These are phyloP conservation scores for Aspergillaceae sp. DNA, from an alignment of 2,329 filamentous ascomycete genomes.

Conservation along the genomic window DNA sequence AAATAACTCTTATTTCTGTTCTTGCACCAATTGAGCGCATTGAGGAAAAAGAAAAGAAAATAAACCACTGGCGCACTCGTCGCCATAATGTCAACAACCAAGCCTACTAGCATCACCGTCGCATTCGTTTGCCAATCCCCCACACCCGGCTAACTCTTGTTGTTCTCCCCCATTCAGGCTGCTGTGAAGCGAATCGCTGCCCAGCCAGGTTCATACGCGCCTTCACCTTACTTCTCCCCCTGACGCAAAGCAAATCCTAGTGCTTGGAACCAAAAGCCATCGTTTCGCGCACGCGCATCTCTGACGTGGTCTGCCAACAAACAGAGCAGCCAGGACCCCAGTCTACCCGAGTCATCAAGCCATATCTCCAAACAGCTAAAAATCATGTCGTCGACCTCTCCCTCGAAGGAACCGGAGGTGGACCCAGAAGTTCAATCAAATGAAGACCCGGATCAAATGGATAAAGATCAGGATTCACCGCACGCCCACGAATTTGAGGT, in stretches of 20 bases:
- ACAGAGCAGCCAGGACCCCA: slow-evolving; percentile 29
- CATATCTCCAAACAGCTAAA: slow-evolving; percentile 46
- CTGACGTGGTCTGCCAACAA: slow-evolving; percentile 42
- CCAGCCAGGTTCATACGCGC: slow-evolving; percentile 19
- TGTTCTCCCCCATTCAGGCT: slow-evolving; percentile 19
- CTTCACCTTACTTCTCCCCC: slow-evolving; percentile 13
- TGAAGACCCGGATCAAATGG: slow-evolving; percentile 76
- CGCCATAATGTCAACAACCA: not conserved
- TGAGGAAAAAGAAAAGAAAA: not conserved
- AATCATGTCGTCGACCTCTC: slow-evolving; percentile 91
- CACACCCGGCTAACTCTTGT: slow-evolving; percentile 17
- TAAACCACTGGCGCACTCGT: slow-evolving; percentile 11
- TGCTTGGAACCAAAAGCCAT: slow-evolving; percentile 16
- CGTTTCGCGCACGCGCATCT: slow-evolving; percentile 20
- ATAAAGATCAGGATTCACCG: slow-evolving; percentile 60
- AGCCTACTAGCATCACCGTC: not conserved
- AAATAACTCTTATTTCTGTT: not conserved
- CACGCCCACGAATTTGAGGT: slow-evolving; percentile 91
- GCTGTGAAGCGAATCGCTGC: slow-evolving; percentile 31
- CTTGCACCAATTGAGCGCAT: too few relatives aligned
- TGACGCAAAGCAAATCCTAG: slow-evolving; percentile 15
- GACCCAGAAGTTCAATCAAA: slow-evolving; percentile 90
- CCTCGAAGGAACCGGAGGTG: slow-evolving; percentile 79
- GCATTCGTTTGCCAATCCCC: slow-evolving; percentile 17
- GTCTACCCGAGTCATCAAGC: slow-evolving; percentile 23